Conservation (phyloP, 345 rosid species). For the Erucastrum elatum region DNA sequence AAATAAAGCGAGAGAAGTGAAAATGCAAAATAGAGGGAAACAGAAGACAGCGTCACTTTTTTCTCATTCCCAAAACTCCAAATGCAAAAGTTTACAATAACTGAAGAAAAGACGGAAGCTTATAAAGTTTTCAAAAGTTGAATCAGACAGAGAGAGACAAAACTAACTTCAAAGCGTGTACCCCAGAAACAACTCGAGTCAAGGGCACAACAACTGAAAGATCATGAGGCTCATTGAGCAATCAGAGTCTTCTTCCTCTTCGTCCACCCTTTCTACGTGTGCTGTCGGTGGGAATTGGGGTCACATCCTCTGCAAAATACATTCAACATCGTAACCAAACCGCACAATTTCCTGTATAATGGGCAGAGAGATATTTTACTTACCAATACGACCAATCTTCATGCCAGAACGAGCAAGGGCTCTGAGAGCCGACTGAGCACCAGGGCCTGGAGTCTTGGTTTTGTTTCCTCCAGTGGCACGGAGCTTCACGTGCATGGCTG, state of each 20-base stretch:
- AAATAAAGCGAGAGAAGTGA: not conserved
- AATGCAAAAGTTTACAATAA: conserved; percentile 21
- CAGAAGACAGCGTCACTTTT: not conserved
- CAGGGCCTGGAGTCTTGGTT: conserved; percentile 92
- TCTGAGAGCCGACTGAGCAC: conserved; percentile 90
- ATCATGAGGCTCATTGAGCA: not conserved
- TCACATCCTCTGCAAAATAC: conserved; percentile 72
- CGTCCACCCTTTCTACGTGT: conserved; percentile 90
- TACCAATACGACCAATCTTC: conserved; percentile 90
- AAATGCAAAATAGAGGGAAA: not conserved
- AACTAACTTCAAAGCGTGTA: conserved; percentile 27
- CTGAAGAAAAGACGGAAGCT: not conserved
- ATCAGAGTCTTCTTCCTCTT: conserved; percentile 81
- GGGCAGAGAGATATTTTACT: not conserved
- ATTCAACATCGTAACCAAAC: not conserved
- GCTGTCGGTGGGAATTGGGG: conserved; percentile 78
- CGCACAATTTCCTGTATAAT: not conserved
- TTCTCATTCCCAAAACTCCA: not conserved
- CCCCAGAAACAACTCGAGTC: conserved; percentile 13
- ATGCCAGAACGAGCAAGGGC: conserved; percentile 92
- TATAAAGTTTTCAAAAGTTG: conserved; percentile 19
- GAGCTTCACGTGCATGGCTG: conserved; percentile 83
- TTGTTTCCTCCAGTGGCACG: conserved; percentile 86
- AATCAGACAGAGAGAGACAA: conserved; percentile 5
- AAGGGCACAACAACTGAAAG: conserved; percentile 7